Conservation (phyloP, 1,139 yeast genomes). For the Pichia sp. region DNA sequence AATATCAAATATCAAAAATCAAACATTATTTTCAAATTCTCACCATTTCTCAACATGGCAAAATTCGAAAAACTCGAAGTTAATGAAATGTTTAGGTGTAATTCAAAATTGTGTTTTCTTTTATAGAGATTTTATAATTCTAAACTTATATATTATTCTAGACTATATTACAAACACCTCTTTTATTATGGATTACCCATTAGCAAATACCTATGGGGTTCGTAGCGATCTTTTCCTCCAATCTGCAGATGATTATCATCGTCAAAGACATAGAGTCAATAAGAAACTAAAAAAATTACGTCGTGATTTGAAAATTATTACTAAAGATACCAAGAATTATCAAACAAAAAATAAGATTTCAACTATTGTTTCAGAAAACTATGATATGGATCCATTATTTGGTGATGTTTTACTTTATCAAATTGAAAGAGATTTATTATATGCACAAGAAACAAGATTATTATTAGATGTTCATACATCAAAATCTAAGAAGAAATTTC, state of each 20-base stretch:
- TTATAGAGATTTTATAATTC: neutral
- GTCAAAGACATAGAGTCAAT: constrained; percentile 41
- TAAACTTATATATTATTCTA: neutral
- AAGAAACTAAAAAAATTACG: constrained; percentile 51
- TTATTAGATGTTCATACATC: constrained; percentile 50
- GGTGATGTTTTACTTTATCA: constrained; percentile 47
- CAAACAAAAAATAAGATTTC: constrained; percentile 39
- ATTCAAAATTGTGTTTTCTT: neutral
- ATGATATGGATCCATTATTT: constrained; percentile 38
- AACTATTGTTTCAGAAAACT: constrained; percentile 41
- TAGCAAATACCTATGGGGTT: constrained; percentile 27
- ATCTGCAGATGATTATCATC: constrained; percentile 43
- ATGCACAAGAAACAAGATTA: constrained; percentile 59
- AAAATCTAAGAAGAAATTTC: constrained; percentile 44
- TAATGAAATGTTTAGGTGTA: neutral
- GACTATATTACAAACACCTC: neutral
- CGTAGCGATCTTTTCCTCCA: constrained; percentile 26
- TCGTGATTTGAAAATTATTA: constrained; percentile 48
- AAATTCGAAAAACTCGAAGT: too few species aligned
- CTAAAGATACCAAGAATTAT: constrained; percentile 54
- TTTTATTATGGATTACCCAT: constrained; percentile 29
- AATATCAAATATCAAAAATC: too few species aligned
- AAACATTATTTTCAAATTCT: too few species aligned
- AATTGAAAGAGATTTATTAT: constrained; percentile 65
- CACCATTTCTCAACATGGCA: too few species aligned